Percentiles rank a stretch among this genome's conserved stretches.
These are phyloP conservation scores for Xerocomellus amylosporus DNA, from an alignment of 768 basidiomycete genomes.

Conservation along the genomic window DNA sequence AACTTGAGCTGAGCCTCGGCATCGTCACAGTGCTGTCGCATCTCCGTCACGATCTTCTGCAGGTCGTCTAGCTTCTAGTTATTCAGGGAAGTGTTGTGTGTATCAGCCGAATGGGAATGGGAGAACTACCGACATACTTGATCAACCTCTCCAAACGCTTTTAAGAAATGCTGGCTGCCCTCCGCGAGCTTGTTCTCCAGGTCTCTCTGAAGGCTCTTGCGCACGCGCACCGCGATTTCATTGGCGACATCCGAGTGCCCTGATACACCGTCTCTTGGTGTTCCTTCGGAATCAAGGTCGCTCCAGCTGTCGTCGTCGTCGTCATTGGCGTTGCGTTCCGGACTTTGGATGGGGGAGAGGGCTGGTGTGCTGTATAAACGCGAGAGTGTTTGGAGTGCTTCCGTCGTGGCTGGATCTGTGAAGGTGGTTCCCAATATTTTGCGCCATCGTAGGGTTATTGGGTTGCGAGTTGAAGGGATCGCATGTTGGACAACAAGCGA, in stretches of 20 bases:
- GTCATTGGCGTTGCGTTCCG: slow-evolving; percentile 33
- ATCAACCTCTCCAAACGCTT: slow-evolving; percentile 86
- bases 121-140: slow-evolving; percentile 52
- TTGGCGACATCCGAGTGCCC: slow-evolving; percentile 39
- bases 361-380: slow-evolving; percentile 57
- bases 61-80: slow-evolving; percentile 79
- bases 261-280: slow-evolving; percentile 10
- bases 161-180: slow-evolving; percentile 79
- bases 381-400: slow-evolving; percentile 82
- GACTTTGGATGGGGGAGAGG: neutral
- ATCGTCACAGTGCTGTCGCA: slow-evolving; percentile 80
- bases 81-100: neutral
- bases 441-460: slow-evolving; percentile 83
- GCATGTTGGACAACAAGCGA: slow-evolving; percentile 17
- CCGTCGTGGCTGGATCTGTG: slow-evolving; percentile 70
- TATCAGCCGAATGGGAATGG: neutral
- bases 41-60: slow-evolving; percentile 71
- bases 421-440: slow-evolving; percentile 84
- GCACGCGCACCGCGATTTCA: slow-evolving; percentile 68
- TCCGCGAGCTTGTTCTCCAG: slow-evolving; percentile 80
- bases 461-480: slow-evolving; percentile 46
- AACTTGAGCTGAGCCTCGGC: slow-evolving; percentile 73
- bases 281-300: slow-evolving; percentile 15
- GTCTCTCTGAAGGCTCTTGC: slow-evolving; percentile 79
- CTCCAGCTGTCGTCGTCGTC: slow-evolving; percentile 33